These are phyloP conservation scores for Phytophthora pini DNA, from an alignment of 352 stramenopile species.

Conservation along the genomic window DNA sequence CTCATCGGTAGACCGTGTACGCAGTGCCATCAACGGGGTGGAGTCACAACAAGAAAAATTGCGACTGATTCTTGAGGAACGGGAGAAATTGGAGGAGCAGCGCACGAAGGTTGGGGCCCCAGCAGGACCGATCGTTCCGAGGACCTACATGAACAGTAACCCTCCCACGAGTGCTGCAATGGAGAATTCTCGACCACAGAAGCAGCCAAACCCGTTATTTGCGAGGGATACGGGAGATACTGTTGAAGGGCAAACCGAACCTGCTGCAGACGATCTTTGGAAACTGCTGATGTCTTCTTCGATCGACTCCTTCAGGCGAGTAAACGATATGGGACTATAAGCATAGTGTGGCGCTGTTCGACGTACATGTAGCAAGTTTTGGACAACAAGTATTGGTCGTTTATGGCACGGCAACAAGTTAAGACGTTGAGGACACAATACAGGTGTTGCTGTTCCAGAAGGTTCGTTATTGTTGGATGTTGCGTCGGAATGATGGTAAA, in stretches of 20 bases:
- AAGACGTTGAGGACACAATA: not conserved
- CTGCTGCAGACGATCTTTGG: slow-evolving; percentile 70
- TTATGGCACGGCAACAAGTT: not conserved
- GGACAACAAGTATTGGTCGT: not conserved
- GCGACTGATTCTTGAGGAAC: slow-evolving; percentile 66
- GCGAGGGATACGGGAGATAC: slow-evolving; percentile 6
- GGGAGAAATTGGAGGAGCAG: slow-evolving; percentile 67
- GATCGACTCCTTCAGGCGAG: slow-evolving; percentile 55
- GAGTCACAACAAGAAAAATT: slow-evolving; percentile 58
- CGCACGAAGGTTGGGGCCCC: slow-evolving; percentile 48
- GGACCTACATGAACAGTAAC: not conserved
- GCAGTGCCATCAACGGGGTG: slow-evolving; percentile 53
- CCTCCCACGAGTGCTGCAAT: not conserved
- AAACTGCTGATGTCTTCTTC: slow-evolving; percentile 74
- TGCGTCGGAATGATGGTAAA: slow-evolving; percentile 31
- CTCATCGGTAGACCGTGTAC: slow-evolving; percentile 74
- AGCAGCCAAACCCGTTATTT: slow-evolving; percentile 37
- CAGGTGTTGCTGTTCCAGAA: slow-evolving; percentile 20
- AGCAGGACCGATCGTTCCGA: slow-evolving; percentile 16
- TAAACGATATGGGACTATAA: slow-evolving; percentile 48
- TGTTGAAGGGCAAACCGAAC: slow-evolving; percentile 9
- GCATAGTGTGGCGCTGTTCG: not conserved
- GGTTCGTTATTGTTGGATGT: slow-evolving; percentile 17
- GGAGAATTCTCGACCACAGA: slow-evolving; percentile 11
- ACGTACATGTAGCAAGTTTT: no score